Conservation (phyloP, 306 rosid genomes). For the Chamaecrista fasciculata region DNA sequence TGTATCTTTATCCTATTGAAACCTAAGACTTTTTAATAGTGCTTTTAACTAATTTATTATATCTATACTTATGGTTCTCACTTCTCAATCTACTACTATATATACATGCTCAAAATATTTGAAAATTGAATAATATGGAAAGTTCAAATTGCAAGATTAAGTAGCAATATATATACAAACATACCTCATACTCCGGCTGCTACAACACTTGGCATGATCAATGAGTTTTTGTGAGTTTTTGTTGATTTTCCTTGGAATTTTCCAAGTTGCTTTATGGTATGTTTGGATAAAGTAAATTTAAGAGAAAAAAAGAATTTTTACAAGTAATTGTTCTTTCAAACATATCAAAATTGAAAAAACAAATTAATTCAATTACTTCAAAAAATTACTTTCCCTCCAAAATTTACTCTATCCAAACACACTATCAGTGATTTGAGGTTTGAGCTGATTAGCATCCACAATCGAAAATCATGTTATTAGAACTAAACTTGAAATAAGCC, state of each 20-base stretch:
- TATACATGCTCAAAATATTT: background rate
- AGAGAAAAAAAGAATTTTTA: too few relatives aligned
- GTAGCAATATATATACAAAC: too few relatives aligned
- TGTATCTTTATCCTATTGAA: background rate
- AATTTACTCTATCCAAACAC: too few relatives aligned
- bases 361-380: too few relatives aligned
- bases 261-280: background rate
- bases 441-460: too few relatives aligned
- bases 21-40: background rate
- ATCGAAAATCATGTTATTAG: too few relatives aligned
- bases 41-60: background rate
- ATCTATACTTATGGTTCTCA: background rate
- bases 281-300: too few relatives aligned
- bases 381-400: too few relatives aligned
- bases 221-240: background rate
- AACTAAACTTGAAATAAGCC: too few relatives aligned
- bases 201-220: background rate
- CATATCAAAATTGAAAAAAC: too few relatives aligned
- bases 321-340: too few relatives aligned
- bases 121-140: background rate
- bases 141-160: conserved; percentile 1
- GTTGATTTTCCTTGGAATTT: conserved; percentile 4
- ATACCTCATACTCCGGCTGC: background rate
- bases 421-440: too few relatives aligned
- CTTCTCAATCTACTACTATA: background rate